Base-by-base conservation (phyloP, 2,329 filamentous ascomycete species). In the Claviceps humidiphila region DNA sequence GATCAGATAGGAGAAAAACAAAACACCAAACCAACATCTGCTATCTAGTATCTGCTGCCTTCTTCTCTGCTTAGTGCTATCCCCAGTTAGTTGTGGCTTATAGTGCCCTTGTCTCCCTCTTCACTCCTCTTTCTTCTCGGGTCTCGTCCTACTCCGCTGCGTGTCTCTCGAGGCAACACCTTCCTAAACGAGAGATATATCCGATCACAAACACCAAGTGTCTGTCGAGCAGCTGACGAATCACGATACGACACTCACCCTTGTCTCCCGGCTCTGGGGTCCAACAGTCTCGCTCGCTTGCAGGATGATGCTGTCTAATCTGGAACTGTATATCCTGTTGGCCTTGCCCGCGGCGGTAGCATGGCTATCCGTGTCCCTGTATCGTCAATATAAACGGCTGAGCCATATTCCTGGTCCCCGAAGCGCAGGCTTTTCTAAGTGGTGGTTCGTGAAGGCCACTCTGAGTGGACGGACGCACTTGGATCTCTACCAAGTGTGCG, bases 361-460 rank as follows among this genome's bases (percentile, higher is more conserved):
- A 3, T 61, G 54, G 57, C 58, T 46, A 1, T 47, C 51, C 4
- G 42, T 48, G 3, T 34, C 17, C 1, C n/a, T 43, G 11, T 54
- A 50, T 22, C 48, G 38, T 14, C 59, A 65, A 22, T 72, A 69
- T 57, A 59, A 54, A 30, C 65, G 69, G 26, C 64, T 74, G 6
- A 63, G 68, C 11, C 66, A 71, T 53, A 61, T 74, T 51, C 64
- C 64, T 5, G 71, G 71, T 0, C 71, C 72, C 5, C 57, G 57
- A 16, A 48, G 62, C 2, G 68, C 69, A 1, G 63, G 57, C 0
- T 64, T 73, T 38, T 71, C 71, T 0, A 69, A 68, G 50, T 59
- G 66, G 56, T 74, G 69, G 68, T 58, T 73, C 20, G 55, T 67
- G 9, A 59, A 57, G 16, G 58, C 56, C 8, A 62, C 66, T 2